Evolutionary conservation across 257 asterid genomes (phyloP).

Genomic region (Lantana camara): DNA sequence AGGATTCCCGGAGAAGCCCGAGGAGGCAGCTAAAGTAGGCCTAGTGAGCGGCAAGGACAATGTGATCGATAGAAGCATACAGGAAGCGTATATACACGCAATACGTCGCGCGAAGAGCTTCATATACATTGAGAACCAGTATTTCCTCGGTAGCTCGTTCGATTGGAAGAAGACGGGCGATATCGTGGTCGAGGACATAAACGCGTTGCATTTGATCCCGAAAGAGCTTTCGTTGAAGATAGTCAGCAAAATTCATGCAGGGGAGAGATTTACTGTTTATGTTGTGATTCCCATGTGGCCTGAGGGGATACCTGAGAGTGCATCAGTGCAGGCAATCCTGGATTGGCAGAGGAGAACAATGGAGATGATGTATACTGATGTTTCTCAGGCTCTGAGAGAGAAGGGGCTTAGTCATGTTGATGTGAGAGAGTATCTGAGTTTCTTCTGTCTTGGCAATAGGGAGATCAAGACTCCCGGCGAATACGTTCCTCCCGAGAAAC

Average conservation of each 20-base stretch:
- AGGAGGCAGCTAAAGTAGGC: constrained; percentile 52
- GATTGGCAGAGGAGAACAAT: constrained; percentile 98
- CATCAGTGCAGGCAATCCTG: constrained; percentile 81
- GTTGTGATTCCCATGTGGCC: constrained; percentile 98
- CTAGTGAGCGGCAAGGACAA: constrained; percentile 67
- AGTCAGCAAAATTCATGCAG: constrained; percentile 67
- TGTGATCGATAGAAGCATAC: constrained; percentile 78
- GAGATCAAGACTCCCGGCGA: constrained; percentile 54
- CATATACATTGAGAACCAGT: constrained; percentile 89
- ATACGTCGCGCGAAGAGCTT: constrained; percentile 82
- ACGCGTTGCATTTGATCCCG: constrained; percentile 74
- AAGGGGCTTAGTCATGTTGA: constrained; percentile 52
- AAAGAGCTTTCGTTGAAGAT: constrained; percentile 85
- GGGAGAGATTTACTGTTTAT: constrained; percentile 70
- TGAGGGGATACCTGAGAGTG: constrained; percentile 83
- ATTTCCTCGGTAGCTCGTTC: constrained; percentile 84
- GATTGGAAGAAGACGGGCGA: constrained; percentile 57
- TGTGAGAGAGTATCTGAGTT: constrained; percentile 71
- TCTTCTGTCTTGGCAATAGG: constrained; percentile 90
- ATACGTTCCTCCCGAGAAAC: constrained; percentile 57
- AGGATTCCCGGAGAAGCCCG: constrained; percentile 57
- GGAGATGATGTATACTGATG: constrained; percentile 91
- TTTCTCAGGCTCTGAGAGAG: constrained; percentile 50
- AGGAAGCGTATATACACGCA: constrained; percentile 82
- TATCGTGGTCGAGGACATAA: constrained; percentile 51